Conservation (phyloP, 768 basidiomycete genomes). For the Strobilomyces echinocephalus region DNA sequence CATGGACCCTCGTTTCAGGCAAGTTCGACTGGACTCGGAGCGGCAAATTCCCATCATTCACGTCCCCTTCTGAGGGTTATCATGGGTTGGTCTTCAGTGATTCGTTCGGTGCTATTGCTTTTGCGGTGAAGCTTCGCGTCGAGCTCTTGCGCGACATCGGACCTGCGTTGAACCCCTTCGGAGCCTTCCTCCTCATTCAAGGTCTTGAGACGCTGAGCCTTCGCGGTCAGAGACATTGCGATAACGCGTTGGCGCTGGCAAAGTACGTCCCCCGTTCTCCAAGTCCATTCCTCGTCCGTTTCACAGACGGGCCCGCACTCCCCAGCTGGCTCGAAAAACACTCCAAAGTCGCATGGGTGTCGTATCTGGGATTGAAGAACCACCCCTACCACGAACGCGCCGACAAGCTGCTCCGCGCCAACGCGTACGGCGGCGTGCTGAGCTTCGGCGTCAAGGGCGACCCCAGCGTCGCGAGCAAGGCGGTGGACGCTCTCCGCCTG, state of each 20-base stretch:
- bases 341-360: conserved; percentile 68
- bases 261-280: conserved; percentile 21
- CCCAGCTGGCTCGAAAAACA: conserved; percentile 55
- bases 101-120: conserved; percentile 48
- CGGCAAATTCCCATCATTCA: conserved; percentile 54
- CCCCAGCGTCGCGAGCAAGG: conserved; percentile 44
- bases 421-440: conserved; percentile 66
- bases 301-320: too few species aligned
- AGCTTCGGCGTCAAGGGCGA: conserved; percentile 73
- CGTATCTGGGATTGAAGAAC: conserved; percentile 62
- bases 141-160: conserved; percentile 53
- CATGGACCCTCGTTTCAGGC: conserved; percentile 30
- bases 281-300: too few species aligned
- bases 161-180: conserved; percentile 50
- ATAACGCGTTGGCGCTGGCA: conserved; percentile 54
- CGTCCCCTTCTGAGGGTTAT: conserved; percentile 51
- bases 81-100: conserved; percentile 50
- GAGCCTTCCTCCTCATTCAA: conserved; percentile 53
- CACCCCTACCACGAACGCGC: conserved; percentile 63
- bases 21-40: conserved; percentile 54
- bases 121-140: conserved; percentile 47
- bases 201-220: conserved; percentile 62
- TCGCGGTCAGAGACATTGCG: conserved; percentile 52
- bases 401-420: conserved; percentile 46
- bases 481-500: conserved; percentile 68